Percentiles rank a stretch among this genome's conserved stretches.
Evolutionary conservation across 192 early-diverging fungal species (phyloP).

Genomic region (Coemansia sp.): DNA sequence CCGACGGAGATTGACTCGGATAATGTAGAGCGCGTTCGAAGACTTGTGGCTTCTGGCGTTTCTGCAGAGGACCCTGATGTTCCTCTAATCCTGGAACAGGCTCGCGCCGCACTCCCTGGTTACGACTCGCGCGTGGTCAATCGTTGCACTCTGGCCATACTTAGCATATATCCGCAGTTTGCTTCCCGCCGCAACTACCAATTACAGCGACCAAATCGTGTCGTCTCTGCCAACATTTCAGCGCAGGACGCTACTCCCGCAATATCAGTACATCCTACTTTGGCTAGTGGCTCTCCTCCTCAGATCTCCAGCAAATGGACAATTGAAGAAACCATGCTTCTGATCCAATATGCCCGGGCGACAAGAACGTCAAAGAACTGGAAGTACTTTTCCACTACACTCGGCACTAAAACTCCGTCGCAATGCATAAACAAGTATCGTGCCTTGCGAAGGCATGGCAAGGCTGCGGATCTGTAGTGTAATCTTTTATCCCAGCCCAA

Average conservation of each 20-base stretch:
- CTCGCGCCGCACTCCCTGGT: slow-evolving; percentile 7
- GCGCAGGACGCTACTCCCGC: not conserved
- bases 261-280: too few species aligned
- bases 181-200: slow-evolving; percentile 9
- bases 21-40: slow-evolving; percentile 3
- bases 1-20: slow-evolving; percentile 10
- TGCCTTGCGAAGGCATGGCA: slow-evolving; percentile 18
- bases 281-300: too few species aligned
- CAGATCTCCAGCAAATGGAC: slow-evolving; percentile 21
- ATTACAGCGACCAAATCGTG: too few species aligned
- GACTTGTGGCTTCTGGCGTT: slow-evolving; percentile 5
- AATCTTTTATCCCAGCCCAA: too few species aligned
- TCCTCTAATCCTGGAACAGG: slow-evolving; percentile 7
- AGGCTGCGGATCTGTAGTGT: too few species aligned
- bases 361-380: slow-evolving; percentile 21
- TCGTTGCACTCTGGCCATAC: slow-evolving; percentile 20
- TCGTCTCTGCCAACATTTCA: too few species aligned
- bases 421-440: slow-evolving; percentile 49
- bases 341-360: slow-evolving; percentile 19
- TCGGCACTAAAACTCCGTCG: slow-evolving; percentile 29
- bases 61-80: slow-evolving; percentile 4
- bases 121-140: slow-evolving; percentile 8
- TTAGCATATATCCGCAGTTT: slow-evolving; percentile 24
- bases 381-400: slow-evolving; percentile 20
- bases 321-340: slow-evolving; percentile 14